A percentile compares a stretch with the other conserved stretches of the same genome.
phyloP scores from a whole-genome alignment of 148 eudicot species.

The Polygonum maritimum region DNA sequence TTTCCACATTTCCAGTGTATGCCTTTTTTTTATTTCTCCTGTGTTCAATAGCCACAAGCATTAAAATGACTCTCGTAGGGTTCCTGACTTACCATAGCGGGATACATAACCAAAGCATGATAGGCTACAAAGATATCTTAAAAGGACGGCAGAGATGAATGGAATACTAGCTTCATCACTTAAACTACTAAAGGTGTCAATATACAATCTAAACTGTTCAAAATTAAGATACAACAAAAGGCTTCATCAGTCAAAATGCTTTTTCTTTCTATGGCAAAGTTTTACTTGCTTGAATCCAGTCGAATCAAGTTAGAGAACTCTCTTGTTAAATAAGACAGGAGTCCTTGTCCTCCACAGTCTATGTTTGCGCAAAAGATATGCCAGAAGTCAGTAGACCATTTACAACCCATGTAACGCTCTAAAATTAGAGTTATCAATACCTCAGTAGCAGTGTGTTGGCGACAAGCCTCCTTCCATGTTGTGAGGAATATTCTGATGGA shows the following conservation, averaged over 20 bases:
- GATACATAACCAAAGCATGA: background rate
- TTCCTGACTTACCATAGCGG: background rate
- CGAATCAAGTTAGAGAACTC: background rate
- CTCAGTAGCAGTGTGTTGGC: constrained; percentile 42
- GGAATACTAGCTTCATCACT: background rate
- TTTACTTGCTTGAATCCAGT: background rate
- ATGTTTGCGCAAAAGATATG: background rate
- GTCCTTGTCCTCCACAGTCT: background rate
- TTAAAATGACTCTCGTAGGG: background rate
- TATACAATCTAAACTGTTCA: background rate
- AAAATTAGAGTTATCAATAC: constrained; percentile 24
- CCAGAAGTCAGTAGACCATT: background rate
- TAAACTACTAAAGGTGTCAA: background rate
- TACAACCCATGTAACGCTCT: background rate
- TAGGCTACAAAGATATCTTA: background rate
- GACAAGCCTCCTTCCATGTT: constrained; percentile 85
- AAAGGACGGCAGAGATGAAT: background rate
- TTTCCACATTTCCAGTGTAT: background rate
- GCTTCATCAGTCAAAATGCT: background rate
- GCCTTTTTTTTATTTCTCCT: background rate
- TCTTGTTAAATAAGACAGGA: background rate
- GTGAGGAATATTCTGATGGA: constrained; percentile 57
- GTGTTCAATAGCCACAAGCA: background rate
- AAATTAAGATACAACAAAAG: background rate
- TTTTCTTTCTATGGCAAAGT: background rate